Conservation (phyloP, 176 grass and related monocot genomes). For the Zizania latifolia region DNA sequence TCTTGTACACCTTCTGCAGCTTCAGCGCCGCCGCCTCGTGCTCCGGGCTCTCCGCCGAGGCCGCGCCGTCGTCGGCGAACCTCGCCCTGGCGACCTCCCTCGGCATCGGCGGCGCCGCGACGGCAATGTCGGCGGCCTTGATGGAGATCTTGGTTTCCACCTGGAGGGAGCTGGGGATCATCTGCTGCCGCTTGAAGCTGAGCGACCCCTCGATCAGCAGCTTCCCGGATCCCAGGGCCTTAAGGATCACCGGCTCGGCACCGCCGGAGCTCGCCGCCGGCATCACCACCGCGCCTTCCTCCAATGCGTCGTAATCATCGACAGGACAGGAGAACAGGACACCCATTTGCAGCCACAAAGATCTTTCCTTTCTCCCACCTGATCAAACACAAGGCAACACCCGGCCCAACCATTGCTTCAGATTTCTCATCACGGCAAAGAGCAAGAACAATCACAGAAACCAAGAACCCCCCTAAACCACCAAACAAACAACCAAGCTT, state of each 20-base stretch:
- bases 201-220: conserved; percentile 62
- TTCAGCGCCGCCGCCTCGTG: conserved; percentile 66
- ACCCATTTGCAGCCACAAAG: conserved; percentile 25
- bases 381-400: background rate
- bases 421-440: no score
- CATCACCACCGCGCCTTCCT: background rate
- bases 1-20: conserved; percentile 95
- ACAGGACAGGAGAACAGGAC: conserved; percentile 43
- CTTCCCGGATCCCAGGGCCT: conserved; percentile 59
- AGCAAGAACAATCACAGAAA: background rate
- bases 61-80: conserved; percentile 25
- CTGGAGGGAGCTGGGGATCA: conserved; percentile 25
- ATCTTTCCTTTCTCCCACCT: background rate
- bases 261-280: background rate
- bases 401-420: background rate
- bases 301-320: conserved; percentile 36
- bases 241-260: conserved; percentile 37
- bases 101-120: background rate
- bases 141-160: conserved; percentile 67
- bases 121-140: conserved; percentile 18
- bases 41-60: conserved; percentile 49
- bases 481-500: background rate
- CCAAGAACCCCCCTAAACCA: background rate
- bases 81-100: conserved; percentile 24
- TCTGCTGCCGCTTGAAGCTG: conserved; percentile 62